Base-by-base conservation (phyloP, 2,329 filamentous ascomycete genomes). In the Fusarium concolor region DNA sequence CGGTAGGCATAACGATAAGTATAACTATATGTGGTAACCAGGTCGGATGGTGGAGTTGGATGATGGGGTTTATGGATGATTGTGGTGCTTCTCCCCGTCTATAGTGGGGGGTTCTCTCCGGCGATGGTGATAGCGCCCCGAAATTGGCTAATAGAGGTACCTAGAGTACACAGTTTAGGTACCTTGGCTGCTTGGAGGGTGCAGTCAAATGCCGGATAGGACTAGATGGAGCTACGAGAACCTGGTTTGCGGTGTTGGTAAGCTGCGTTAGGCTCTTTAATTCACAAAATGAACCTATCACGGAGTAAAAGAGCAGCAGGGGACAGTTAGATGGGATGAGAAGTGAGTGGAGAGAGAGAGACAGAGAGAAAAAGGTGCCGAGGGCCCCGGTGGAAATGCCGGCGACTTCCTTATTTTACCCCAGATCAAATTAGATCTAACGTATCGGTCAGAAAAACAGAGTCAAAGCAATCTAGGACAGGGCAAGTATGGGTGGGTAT, bases 1-100 rank as follows among this genome's bases (percentile, higher is more conserved):
- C 15, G 31, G 6, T 24, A 4, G 22, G 22, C 6, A 24, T 33
- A 33, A 14, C 31, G 22, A 24, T n/a, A 33, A 12, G 14, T 33
- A 35, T 35, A 35, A 56, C 29, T 54, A 49, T 44, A 37, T 15
- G 51, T 49, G 61, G 65, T 55, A 68, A 54, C 47, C 54, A 63
- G 33, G 57, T 57, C 46, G 66, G 62, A 69, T 63, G 51, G 52
- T 67, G 52, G 63, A 67, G 65, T 52, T 52, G 39, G 53, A 62
- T 45, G 45, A 45, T 62, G 58, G 45, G 33, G 35, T 35, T 45
- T 45, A 31, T 37, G 51, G 53, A 42, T 56, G 59, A 31, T 62
- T 47, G 56, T 62, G 62, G 60, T 68, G 46, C 56, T 70, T 63
- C 44, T 54, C 54, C 38, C 65, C 56, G 49, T 61, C 37, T 55